phyloP scores from a whole-genome alignment of 176 grass and related monocot genomes.

The Aegilops sharonensis region DNA sequence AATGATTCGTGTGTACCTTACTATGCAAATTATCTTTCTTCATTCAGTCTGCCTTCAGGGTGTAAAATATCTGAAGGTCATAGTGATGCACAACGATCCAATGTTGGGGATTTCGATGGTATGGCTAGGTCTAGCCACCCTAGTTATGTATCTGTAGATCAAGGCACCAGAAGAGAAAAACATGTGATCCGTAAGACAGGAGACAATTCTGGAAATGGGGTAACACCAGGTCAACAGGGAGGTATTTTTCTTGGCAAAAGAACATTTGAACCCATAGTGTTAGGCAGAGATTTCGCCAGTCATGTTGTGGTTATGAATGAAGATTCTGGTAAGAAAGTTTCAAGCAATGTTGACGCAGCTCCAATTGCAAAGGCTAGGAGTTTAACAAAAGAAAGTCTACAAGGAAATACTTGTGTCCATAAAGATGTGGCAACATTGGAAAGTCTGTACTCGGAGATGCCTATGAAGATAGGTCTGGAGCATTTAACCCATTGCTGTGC shows the following conservation, averaged over 20 bases:
- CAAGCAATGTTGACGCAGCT: constrained; percentile 5
- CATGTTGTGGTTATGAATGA: constrained; percentile 4
- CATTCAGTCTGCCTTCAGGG: neutral
- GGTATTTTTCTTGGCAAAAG: neutral
- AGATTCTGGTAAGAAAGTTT: constrained; percentile 17
- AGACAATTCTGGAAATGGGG: neutral
- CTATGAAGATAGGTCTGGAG: constrained; percentile 9
- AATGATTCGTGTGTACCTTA: neutral
- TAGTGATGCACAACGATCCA: neutral
- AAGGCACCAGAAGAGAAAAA: constrained; percentile 11
- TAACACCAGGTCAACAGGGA: constrained; percentile 14
- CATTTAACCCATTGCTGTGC: constrained; percentile 13
- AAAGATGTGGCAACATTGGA: constrained; percentile 16
- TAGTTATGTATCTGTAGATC: constrained; percentile 5
- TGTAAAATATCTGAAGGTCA: constrained; percentile 22
- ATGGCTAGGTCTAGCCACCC: neutral
- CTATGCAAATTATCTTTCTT: neutral
- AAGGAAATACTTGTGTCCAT: constrained; percentile 3
- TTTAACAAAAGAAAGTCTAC: constrained; percentile 4
- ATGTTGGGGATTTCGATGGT: neutral
- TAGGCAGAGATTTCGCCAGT: neutral
- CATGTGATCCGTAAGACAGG: neutral
- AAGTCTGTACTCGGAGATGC: constrained; percentile 19
- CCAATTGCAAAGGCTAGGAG: neutral
- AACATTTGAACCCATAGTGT: neutral